Base-by-base conservation (phyloP, 208 protist species). In the Acanthamoeba healyi region DNA sequence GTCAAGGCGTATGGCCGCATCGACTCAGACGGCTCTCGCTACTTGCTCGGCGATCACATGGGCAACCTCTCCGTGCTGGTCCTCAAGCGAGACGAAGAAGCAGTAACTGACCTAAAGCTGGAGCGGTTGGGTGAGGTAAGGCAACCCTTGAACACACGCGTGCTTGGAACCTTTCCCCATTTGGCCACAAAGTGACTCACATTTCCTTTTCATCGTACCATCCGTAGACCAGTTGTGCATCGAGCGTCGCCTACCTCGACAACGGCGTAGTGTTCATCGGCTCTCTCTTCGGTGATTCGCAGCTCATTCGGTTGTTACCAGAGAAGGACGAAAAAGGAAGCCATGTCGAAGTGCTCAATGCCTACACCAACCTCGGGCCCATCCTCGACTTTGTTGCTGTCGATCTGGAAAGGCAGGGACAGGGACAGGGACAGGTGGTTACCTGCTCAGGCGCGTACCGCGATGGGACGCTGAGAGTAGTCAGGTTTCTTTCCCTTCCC, bases 341-440 rank as follows among this genome's bases (percentile, higher is more conserved):
- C 9, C 96, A 95, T 58, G n/a, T 97, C 7, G 61, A 56, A 3
- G 46, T 96, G 19, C 29, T 98, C 0, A 95, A 98, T 15, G 56
- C 54, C 0, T 98, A 95, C 92, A 94, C 88, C 19, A 98, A 98
- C 89, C 74, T 98, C 9, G 97, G 97, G 1, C 97, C 97, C 1
- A 98, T 98, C 51, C 2, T 94, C 2, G 97, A 98, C 70, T 95
- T 98, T 34, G 95, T 72, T 58, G 93, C 98, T 5, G 96, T 98
- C 0, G 97, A 98, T 91, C 63, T 97, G 17, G 97, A 98, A 29
- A 94, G 96, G 29, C 96, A 98, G 29, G 97, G 97, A 36, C 97
- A 98, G 70, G 93, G 74, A 19, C 97, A 98, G 70, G 93, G 74
- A 17, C 95, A 98, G 92, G 63, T 98, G 26, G 95, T 98, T n/a